Percentiles rank a stretch among this genome's conserved stretches.
These are phyloP conservation scores for Podospora tetraspora DNA, from an alignment of 495 filamentous ascomycete genomes.

Conservation along the genomic window DNA sequence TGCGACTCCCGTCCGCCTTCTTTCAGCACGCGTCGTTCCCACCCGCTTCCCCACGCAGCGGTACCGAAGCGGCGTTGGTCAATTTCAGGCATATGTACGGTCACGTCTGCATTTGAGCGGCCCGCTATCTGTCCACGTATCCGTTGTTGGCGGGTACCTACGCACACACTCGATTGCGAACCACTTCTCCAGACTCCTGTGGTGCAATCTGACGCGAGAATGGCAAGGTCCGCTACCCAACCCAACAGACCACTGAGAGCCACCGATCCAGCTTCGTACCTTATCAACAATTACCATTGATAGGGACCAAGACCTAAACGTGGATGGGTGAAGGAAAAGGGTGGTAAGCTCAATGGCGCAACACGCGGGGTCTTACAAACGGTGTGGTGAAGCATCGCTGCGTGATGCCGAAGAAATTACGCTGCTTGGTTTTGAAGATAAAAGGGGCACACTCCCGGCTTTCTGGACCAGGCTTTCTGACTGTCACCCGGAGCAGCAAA, in stretches of 20 bases:
- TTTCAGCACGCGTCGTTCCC: too few relatives aligned
- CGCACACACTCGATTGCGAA: not conserved
- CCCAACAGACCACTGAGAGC: constrained; percentile 7
- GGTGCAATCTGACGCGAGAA: constrained; percentile 28
- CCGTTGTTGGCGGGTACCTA: too few relatives aligned
- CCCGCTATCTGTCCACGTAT: too few relatives aligned
- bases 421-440: not conserved
- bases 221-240: constrained; percentile 13
- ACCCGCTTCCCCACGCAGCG: too few relatives aligned
- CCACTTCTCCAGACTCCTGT: constrained; percentile 2
- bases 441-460: not conserved
- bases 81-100: too few relatives aligned
- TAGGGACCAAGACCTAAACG: not conserved
- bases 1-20: too few relatives aligned
- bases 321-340: constrained; percentile 1
- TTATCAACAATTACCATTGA: constrained; percentile 1
- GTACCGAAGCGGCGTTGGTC: too few relatives aligned
- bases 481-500: not conserved
- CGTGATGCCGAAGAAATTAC: constrained; percentile 2
- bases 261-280: not conserved
- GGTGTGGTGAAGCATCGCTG: constrained; percentile 2
- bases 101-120: too few relatives aligned
- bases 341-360: constrained; percentile 10
- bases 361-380: constrained; percentile 19
- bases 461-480: not conserved